Base-by-base conservation (phyloP, 805 yeast genomes). In the Candida glaebosa region DNA sequence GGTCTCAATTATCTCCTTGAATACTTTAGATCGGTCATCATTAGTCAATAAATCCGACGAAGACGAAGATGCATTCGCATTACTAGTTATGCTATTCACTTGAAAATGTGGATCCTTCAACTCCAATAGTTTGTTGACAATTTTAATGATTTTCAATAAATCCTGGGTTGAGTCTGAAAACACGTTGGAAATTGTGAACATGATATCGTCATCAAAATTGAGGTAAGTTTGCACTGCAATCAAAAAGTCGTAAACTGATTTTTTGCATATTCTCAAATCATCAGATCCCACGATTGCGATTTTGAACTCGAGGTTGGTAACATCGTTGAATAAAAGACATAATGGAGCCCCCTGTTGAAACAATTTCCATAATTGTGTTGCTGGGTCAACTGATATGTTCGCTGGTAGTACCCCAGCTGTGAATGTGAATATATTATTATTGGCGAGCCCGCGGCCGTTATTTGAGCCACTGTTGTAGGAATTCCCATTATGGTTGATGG, bases 341-440 rank as follows among this genome's bases (percentile, higher is more conserved):
- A 93, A 69, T 3, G 98, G 96, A 2, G 95, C 83, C 8, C 98
- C 99, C 54, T 86, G 88, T 54, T 91, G 95, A 54, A 93, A 82
- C 25, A 93, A 67, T 50, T 87, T 82, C 80, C 96, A 86, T 33
- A 93, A 59, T 47, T 88, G 90, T 2, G 96, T 88, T 2, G 87
- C 97, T 3, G 98, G 97, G 59, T 93, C 99, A 55, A 87, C 84
- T 48, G 77, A 76, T 45, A 77, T 73, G 48, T 76, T 79, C 4
- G 85, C 85, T 3, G 91, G 95, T 34, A 82, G 70, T 12, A 84
- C 81, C 20, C 95, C 95, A 45, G 84, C 85, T 37, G 84, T 79
- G 62, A 79, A 86, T 4, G 88, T 86, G 53, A 67, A 68, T 34
- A 77, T 57, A 41, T 71, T 70, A 48, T 63, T 71, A 41, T 45